A percentile compares a stretch with the other conserved stretches of the same genome.
These are phyloP conservation scores for Melanogaster broomeanus DNA, from an alignment of 768 basidiomycete genomes.

Conservation along the genomic window DNA sequence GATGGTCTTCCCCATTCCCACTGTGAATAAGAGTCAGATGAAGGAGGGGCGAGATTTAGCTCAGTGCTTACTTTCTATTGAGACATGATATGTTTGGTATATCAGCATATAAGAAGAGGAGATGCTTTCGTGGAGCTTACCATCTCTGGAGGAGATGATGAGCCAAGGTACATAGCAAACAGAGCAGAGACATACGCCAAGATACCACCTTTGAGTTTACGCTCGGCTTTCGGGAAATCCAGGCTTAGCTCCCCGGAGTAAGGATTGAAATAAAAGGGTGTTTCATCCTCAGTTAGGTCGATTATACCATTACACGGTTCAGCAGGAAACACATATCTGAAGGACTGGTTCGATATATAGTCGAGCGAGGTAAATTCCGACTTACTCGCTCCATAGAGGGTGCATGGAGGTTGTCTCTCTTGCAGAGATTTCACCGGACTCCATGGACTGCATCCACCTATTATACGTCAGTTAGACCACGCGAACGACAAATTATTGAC, in stretches of 20 bases:
- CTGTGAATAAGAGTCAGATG: conserved; percentile 37
- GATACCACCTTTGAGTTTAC: conserved; percentile 82
- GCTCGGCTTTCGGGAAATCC: conserved; percentile 79
- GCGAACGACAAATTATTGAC: conserved; percentile 19
- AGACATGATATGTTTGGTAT: neutral
- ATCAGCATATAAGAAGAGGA: conserved; percentile 4
- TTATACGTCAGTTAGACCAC: neutral
- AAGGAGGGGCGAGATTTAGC: conserved; percentile 1
- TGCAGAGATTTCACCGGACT: conserved; percentile 71
- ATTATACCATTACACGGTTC: conserved; percentile 61
- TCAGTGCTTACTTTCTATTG: conserved; percentile 49
- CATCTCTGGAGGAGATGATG: conserved; percentile 32
- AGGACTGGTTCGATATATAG: conserved; percentile 4
- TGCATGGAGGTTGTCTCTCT: conserved; percentile 78
- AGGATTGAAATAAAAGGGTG: conserved; percentile 84
- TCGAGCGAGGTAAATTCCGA: conserved; percentile 5
- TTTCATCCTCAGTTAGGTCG: conserved; percentile 81
- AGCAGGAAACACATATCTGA: conserved; percentile 73
- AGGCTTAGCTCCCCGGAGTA: conserved; percentile 90
- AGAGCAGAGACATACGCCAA: conserved; percentile 63
- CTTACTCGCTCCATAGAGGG: conserved; percentile 92
- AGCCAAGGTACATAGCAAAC: conserved; percentile 1
- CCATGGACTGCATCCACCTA: conserved; percentile 92
- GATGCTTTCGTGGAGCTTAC: conserved; percentile 19
- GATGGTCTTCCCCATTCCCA: conserved; percentile 97